phyloP scores from a whole-genome alignment of 2,329 filamentous ascomycete genomes.

The Colletotrichum musae region DNA sequence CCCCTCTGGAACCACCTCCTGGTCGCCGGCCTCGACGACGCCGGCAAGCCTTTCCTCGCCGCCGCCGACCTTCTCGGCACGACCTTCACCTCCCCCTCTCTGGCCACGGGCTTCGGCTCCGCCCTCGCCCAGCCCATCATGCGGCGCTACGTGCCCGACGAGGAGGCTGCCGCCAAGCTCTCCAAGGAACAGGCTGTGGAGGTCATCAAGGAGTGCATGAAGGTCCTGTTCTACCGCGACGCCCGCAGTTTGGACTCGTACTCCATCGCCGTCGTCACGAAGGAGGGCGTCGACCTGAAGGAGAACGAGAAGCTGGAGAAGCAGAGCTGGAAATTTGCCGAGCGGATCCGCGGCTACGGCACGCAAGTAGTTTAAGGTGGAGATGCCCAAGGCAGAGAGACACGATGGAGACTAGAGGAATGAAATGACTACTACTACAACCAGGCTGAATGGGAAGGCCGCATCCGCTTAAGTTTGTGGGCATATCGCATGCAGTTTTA shows the following conservation, averaged over 20 bases:
- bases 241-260: slow-evolving; percentile 93
- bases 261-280: slow-evolving; percentile 90
- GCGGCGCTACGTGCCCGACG: slow-evolving; percentile 86
- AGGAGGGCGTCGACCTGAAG: slow-evolving; percentile 88
- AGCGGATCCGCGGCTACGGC: slow-evolving; percentile 94
- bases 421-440: slow-evolving; percentile 29
- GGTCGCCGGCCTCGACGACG: slow-evolving; percentile 88
- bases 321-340: slow-evolving; percentile 98
- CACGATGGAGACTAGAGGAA: slow-evolving; percentile 21
- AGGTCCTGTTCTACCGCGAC: slow-evolving; percentile 97
- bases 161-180: slow-evolving; percentile 80
- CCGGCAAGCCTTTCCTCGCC: slow-evolving; percentile 88
- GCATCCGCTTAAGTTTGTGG: slow-evolving; percentile 7
- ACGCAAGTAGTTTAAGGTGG: slow-evolving; percentile 76
- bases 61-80: slow-evolving; percentile 93
- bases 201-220: slow-evolving; percentile 94
- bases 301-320: slow-evolving; percentile 90
- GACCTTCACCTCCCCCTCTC: slow-evolving; percentile 87
- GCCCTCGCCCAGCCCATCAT: slow-evolving; percentile 95
- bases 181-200: slow-evolving; percentile 84
- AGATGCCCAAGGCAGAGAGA: background rate
- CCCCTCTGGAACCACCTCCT: slow-evolving; percentile 97
- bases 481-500: slow-evolving; percentile 5
- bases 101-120: slow-evolving; percentile 94
- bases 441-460: slow-evolving; percentile 17